Evolutionary conservation across 2,329 filamentous ascomycete genomes (phyloP), one percentile per base, ranked within the genome.

Genomic region (Aspergillus carbonarius): DNA sequence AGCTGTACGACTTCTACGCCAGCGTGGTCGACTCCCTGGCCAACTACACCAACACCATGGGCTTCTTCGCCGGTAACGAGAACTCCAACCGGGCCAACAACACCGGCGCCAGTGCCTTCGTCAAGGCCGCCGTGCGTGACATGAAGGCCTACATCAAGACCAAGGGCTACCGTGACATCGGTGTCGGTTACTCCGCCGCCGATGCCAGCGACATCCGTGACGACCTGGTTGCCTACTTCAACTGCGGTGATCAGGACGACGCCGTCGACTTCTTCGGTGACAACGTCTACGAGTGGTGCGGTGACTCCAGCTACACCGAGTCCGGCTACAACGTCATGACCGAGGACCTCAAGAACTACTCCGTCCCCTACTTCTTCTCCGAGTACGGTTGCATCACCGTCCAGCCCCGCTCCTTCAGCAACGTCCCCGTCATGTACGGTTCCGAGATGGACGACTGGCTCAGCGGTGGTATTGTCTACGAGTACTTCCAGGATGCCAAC

Each of bases 261-360:
- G 76, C 89, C 62, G 96, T 97, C 65, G 95, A 98, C 77, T 98
- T 95, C 82, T 98, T 92, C 91, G 93, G 93, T 60, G 97, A 97
- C 88, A 98, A 98, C 82, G 96, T 98, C 79, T 98, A 98, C 85
- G 96, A 92, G 44, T 98, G 93, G 93, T 98, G 93, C 75, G 93
- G 93, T 65, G 76, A 92, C 70, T 96, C 90, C 72, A 86, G 81
- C 68, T 93, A 90, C 80, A 73, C 82, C 35, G 74, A 83, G 62
- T 96, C 93, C 2, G 91, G 91, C 53, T 98, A 92, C 78, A 82
- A 88, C 63, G 82, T 86, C 60, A 89, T 93, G 75, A 92, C 92
- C 66, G 77, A 90, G 62, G 93, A 96, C 79, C 97, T 96, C 81
- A 77, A 82, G 58, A 86, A 88, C 73, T 98, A 93, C 82, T 90